phyloP scores from a whole-genome alignment of 768 basidiomycete species.

The Pilatotrama ljubarskyi region DNA sequence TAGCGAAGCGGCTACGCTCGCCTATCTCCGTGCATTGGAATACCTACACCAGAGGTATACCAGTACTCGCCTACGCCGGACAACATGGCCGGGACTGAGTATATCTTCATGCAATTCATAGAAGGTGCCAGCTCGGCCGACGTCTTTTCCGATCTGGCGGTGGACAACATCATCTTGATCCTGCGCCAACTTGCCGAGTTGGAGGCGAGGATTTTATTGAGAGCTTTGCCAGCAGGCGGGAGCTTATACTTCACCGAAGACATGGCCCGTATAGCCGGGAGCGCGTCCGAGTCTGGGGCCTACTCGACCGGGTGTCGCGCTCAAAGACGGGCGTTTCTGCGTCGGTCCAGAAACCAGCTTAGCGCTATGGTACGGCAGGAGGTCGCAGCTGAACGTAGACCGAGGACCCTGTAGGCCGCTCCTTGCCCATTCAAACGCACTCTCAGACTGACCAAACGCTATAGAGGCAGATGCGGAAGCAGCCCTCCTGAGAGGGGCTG shows the following conservation, averaged over 20 bases:
- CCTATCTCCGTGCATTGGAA: constrained; percentile 29
- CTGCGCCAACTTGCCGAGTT: constrained; percentile 46
- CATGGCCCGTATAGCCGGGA: constrained; percentile 40
- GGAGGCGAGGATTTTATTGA: constrained; percentile 49
- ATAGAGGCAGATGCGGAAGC: constrained; percentile 47
- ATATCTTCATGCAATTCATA: constrained; percentile 36
- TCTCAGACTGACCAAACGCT: constrained; percentile 34
- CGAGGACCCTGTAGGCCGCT: constrained; percentile 52
- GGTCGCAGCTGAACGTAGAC: constrained; percentile 48
- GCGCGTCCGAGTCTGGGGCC: constrained; percentile 30
- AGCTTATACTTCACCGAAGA: constrained; percentile 50
- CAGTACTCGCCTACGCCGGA: constrained; percentile 33
- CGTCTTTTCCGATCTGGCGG: constrained; percentile 40
- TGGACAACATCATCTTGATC: constrained; percentile 42
- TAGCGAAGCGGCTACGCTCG: constrained; percentile 35
- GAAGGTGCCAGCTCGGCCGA: constrained; percentile 43
- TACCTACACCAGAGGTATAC: constrained; percentile 35
- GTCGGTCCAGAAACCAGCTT: constrained; percentile 41
- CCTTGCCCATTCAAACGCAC: constrained; percentile 33
- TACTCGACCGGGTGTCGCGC: constrained; percentile 36
- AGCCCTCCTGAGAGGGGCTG: constrained; percentile 42
- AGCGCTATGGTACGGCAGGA: constrained; percentile 51
- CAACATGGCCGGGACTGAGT: constrained; percentile 31
- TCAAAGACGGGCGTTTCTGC: constrained; percentile 26
- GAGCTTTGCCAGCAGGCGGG: constrained; percentile 50